Evolutionary conservation across 306 rosid species (phyloP).

Genomic region (Canavalia gladiata): DNA sequence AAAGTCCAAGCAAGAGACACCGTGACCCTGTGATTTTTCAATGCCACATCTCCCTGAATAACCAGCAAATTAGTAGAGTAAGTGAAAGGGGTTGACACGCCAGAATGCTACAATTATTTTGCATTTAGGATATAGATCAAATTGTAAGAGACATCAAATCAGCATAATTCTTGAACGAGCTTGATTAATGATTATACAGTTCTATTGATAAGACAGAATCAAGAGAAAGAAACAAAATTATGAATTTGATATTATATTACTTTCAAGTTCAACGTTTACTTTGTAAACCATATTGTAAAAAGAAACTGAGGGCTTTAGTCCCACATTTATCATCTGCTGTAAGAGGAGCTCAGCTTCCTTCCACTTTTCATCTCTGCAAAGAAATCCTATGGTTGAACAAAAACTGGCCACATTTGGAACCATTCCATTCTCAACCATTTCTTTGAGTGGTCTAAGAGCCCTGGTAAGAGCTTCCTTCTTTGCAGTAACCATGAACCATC

Average conservation of each 20-base stretch:
- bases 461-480: constrained; percentile 76
- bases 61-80: too few species aligned
- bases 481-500: constrained; percentile 80
- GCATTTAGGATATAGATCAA: too few species aligned
- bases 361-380: constrained; percentile 71
- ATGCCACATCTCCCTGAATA: too few species aligned
- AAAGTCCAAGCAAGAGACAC: too few species aligned
- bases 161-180: neutral
- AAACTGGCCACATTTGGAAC: constrained; percentile 74
- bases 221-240: neutral
- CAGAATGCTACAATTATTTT: too few species aligned
- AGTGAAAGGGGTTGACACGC: too few species aligned
- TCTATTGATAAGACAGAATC: constrained; percentile 1
- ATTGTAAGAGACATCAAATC: too few species aligned
- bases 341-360: constrained; percentile 68
- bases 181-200: neutral
- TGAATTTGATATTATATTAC: constrained; percentile 19
- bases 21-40: too few species aligned
- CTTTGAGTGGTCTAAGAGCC: constrained; percentile 74
- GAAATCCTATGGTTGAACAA: constrained; percentile 64
- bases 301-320: constrained; percentile 61
- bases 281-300: constrained; percentile 56
- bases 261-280: constrained; percentile 40
- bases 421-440: constrained; percentile 72
- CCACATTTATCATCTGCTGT: constrained; percentile 59